phyloP scores from a whole-genome alignment of 768 basidiomycete genomes.

The Boletus vinaceobasis region DNA sequence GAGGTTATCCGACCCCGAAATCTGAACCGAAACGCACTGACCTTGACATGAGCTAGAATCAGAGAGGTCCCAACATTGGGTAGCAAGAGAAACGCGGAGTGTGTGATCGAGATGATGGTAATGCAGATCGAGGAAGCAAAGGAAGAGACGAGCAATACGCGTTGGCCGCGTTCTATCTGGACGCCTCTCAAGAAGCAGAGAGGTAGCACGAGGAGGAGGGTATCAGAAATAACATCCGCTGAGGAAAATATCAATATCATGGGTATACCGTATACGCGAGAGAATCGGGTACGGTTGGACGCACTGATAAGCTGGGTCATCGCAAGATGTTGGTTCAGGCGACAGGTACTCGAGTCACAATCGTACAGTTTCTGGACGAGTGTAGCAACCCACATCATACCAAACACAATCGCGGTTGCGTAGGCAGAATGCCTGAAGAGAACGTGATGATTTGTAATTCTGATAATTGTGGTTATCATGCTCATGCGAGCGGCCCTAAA shows the following conservation, averaged over 20 bases:
- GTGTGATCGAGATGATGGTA: slow-evolving; percentile 6
- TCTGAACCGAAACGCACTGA: not conserved
- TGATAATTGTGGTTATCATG: slow-evolving; percentile 1
- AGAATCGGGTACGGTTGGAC: not conserved
- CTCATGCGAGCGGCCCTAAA: slow-evolving; percentile 3
- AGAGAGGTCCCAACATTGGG: not conserved
- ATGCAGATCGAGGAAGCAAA: slow-evolving; percentile 15
- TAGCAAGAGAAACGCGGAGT: slow-evolving; percentile 1
- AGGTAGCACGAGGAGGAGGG: slow-evolving; percentile 3
- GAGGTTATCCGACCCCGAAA: not conserved
- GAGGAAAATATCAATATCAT: not conserved
- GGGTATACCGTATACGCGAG: not conserved
- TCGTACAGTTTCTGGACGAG: not conserved
- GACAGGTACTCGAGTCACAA: not conserved
- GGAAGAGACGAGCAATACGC: slow-evolving; percentile 4
- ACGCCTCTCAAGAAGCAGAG: not conserved
- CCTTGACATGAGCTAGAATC: slow-evolving; percentile 13
- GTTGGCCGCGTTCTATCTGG: not conserved
- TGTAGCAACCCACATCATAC: not conserved
- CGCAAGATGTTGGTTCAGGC: too few relatives aligned
- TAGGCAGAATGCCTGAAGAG: not conserved
- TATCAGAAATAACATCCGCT: slow-evolving; percentile 14
- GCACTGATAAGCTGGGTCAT: not conserved
- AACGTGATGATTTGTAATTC: not conserved
- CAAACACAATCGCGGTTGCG: not conserved